Evolutionary conservation across 345 rosid genomes (phyloP), one percentile per base, ranked within the genome.

Genomic region (Murraya koenigii): DNA sequence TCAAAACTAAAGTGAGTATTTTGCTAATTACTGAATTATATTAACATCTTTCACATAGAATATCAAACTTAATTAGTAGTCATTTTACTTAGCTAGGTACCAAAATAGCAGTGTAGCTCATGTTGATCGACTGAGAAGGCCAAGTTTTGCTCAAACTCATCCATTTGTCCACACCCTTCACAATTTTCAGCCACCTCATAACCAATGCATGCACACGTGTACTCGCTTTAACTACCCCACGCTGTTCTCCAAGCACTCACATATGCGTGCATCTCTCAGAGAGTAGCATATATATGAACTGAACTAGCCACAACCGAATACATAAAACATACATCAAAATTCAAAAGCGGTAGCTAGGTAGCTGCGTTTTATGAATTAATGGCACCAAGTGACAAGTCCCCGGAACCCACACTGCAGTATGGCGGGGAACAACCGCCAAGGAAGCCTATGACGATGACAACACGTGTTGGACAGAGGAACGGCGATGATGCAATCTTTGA

Each of bases 401-500:
- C 88, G 6, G 81, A 73, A 2, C 80, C 81, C 14, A 69, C 55
- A 38, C 80, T 75, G 8, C 47, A 66, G 47, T 14, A 63, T 6
- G 71, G 78, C 14, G 80, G 85, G 52, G 74, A 77, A 60, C 75
- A 70, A 69, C 69, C 88, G 35, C 92, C 90, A 0, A 97, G 93
- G 62, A 60, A 83, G 72, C 84, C 90, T 11, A 86, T 87, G 87
- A 80, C 91, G 70, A 79, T 79, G 66, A 86, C 92, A 90, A 17
- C 66, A 79, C 38, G 47, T 88, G 39, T 70, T 91, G 0, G 93
- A 87, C 79, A 84, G 82, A 75, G 93, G 93, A 15, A 83, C 94
- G 35, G 75, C 83, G 69, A 82, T 91, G 91, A n/a, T 92, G 86
- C 96, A 90, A 84, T 83, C 92, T 0, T 55, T 89, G 83, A 94